phyloP scores from a whole-genome alignment of 768 basidiomycete genomes.

The Mycena albidolilacea region DNA sequence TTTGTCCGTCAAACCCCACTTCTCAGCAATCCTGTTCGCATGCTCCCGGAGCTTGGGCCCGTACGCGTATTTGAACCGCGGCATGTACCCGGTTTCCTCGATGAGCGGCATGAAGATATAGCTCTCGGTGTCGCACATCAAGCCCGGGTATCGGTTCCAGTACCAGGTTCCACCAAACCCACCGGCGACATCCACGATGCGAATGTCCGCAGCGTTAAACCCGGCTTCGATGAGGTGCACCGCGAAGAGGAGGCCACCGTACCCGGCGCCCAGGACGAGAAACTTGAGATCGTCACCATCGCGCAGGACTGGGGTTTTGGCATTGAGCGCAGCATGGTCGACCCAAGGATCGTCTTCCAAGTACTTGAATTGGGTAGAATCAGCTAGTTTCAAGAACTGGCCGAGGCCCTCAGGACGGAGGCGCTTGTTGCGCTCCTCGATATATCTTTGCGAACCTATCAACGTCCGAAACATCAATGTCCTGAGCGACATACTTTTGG shows the following conservation, averaged over 20 bases:
- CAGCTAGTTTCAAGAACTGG: constrained; percentile 32
- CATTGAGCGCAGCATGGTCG: constrained; percentile 33
- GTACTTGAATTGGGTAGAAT: constrained; percentile 18
- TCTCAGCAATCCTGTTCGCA: constrained; percentile 38
- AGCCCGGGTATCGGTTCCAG: constrained; percentile 42
- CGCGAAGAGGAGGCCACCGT: constrained; percentile 29
- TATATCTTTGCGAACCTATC: constrained; percentile 15
- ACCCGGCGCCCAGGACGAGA: constrained; percentile 30
- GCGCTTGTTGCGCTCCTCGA: constrained; percentile 37
- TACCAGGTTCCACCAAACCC: constrained; percentile 43
- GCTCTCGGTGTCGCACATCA: constrained; percentile 42
- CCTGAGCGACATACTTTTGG: too few species aligned
- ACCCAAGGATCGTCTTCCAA: constrained; percentile 32
- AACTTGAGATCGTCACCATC: constrained; percentile 28
- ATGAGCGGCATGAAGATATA: constrained; percentile 42
- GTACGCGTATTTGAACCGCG: constrained; percentile 37
- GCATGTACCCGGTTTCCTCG: constrained; percentile 41
- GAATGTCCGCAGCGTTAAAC: constrained; percentile 30
- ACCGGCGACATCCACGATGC: constrained; percentile 34
- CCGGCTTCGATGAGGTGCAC: constrained; percentile 34
- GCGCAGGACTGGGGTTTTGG: constrained; percentile 10
- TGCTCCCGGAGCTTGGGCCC: constrained; percentile 35
- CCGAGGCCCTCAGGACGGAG: constrained; percentile 22
- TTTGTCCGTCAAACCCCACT: constrained; percentile 34
- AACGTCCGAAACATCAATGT: too few species aligned